A percentile compares a stretch with the other conserved stretches of the same genome.
These are phyloP conservation scores for Barnettozyma populi DNA, from an alignment of 805 yeast genomes.

Conservation along the genomic window DNA sequence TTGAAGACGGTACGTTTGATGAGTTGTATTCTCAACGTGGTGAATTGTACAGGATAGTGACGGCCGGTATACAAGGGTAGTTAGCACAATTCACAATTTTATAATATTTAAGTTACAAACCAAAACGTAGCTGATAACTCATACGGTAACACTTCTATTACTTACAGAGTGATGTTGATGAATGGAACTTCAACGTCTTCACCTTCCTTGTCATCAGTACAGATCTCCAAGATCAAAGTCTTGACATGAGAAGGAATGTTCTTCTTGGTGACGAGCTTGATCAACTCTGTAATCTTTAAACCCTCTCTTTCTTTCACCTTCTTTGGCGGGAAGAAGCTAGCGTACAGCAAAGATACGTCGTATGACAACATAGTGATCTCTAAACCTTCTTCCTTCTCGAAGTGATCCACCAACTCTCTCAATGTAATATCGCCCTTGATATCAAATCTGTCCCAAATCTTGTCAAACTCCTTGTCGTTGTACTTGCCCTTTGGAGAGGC, in stretches of 20 bases:
- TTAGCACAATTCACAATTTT: neutral
- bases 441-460: slow-evolving; percentile 93
- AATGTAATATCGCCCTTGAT: slow-evolving; percentile 72
- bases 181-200: slow-evolving; percentile 96
- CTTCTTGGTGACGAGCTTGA: slow-evolving; percentile 81
- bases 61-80: slow-evolving; percentile 17
- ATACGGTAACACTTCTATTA: neutral
- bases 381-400: slow-evolving; percentile 77
- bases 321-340: slow-evolving; percentile 89
- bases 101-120: neutral
- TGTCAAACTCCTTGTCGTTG: slow-evolving; percentile 73
- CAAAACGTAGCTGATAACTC: neutral
- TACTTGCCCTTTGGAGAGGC: slow-evolving; percentile 78
- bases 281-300: slow-evolving; percentile 65
- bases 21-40: slow-evolving; percentile 25
- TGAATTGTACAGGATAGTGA: slow-evolving; percentile 28
- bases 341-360: slow-evolving; percentile 85
- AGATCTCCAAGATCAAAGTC: slow-evolving; percentile 80
- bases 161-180: slow-evolving; percentile 54
- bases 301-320: slow-evolving; percentile 74
- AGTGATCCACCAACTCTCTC: slow-evolving; percentile 65
- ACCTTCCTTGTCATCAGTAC: slow-evolving; percentile 86
- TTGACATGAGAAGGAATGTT: slow-evolving; percentile 68
- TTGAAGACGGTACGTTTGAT: slow-evolving; percentile 39
- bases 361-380: slow-evolving; percentile 88